phyloP scores from a whole-genome alignment of 371 early-diverging fungal genomes.

The Apophysomyces trapeziformis region DNA sequence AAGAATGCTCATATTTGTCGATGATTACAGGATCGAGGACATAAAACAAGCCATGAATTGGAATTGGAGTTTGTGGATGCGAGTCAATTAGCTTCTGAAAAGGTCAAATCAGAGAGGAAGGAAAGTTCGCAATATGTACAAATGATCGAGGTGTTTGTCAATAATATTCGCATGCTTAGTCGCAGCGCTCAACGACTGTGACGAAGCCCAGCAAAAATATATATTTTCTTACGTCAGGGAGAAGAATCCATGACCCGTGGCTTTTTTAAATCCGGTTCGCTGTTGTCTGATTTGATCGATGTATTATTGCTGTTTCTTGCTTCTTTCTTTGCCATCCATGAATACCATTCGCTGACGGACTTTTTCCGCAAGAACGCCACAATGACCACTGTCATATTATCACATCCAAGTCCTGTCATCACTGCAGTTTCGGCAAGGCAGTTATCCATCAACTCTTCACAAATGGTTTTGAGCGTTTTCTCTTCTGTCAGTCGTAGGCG shows the following conservation, averaged over 20 bases:
- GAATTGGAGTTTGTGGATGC: slow-evolving; percentile 64
- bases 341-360: slow-evolving; percentile 72
- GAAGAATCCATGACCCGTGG: not conserved
- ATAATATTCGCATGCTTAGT: slow-evolving; percentile 57
- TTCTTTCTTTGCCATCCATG: slow-evolving; percentile 23
- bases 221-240: slow-evolving; percentile 7
- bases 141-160: slow-evolving; percentile 59
- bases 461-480: slow-evolving; percentile 61
- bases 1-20: not conserved
- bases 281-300: not conserved
- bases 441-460: slow-evolving; percentile 89
- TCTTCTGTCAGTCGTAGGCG: slow-evolving; percentile 64
- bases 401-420: slow-evolving; percentile 92
- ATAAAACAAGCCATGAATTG: slow-evolving; percentile 49
- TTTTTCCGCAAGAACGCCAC: slow-evolving; percentile 84
- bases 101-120: slow-evolving; percentile 35
- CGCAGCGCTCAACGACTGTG: slow-evolving; percentile 25
- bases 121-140: slow-evolving; percentile 53
- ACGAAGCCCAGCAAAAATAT: slow-evolving; percentile 10
- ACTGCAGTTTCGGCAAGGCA: slow-evolving; percentile 88
- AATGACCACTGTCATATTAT: slow-evolving; percentile 97
- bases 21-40: not conserved
- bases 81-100: slow-evolving; percentile 38
- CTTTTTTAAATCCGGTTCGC: not conserved
- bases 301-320: not conserved